Evolutionary conservation across 2,329 filamentous ascomycete species (phyloP), one percentile per base, ranked within the genome.

Genomic region (Ophiocordyceps camponoti-saundersi): DNA sequence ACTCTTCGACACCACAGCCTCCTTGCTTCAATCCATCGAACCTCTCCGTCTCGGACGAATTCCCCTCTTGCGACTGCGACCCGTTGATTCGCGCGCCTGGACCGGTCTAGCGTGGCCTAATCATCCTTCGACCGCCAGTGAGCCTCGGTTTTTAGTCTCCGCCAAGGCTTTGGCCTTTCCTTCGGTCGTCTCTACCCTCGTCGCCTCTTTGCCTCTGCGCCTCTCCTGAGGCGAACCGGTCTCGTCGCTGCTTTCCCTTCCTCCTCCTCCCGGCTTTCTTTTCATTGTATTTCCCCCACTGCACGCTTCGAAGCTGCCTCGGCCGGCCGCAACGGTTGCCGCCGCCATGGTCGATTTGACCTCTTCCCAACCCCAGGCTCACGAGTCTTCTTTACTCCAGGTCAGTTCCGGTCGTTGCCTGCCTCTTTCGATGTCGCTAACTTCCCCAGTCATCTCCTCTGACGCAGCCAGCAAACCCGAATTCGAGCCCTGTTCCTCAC

Each of bases 401-500:
- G 55, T 56, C 46, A 52, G 53, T 51, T 13, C 42, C 12, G 26
- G 13, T 34, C 45, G 34, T 11, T 36, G 29, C 21, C 13, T 16
- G 15, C 52, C 23, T 52, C 42, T 16, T n/a, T 20, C 36, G 12
- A 8, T 7, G 11, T 11, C 16, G n/a, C 36, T 40, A 11, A 40
- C 18, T 3, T 20, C 18, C 36, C n/a, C n/a, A 40, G 36, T 47
- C 52, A 46, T 42, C 52, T 45, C 30, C 55, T 32, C 46, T 51
- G 21, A 53, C 54, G 52, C 51, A 57, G 55, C 51, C 54, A 49
- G 52, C 59, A 52, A 48, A 57, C 44, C 50, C 65, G 42, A 61
- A 56, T 29, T 54, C 63, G 50, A 60, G 64, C 55, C 48, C 63
- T 30, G 64, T 67, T 46, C 66, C 73, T 57, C 74, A 71, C 56